Evolutionary conservation across 23 red algal genomes (phyloP), one percentile per base, ranked within the genome.

Genomic region (Chondrus crispus): DNA sequence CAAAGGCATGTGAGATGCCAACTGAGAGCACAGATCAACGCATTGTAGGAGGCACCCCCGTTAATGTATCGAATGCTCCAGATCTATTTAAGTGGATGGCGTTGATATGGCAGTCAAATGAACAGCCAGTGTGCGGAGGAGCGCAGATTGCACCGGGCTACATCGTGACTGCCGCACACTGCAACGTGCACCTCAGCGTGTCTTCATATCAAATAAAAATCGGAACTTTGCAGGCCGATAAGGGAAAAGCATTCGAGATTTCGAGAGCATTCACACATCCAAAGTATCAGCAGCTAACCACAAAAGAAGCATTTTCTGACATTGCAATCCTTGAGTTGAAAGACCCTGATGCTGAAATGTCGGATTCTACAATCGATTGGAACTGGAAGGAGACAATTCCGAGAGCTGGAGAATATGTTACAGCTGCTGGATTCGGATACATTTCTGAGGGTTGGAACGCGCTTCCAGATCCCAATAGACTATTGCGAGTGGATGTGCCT

Each of bases 111-210:
- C 60, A 87, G 66, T 30, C 43, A 48, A 47, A 49, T 24, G 46
- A 36, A 16, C 41, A 46, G 26, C 84, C 84, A 10, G 46, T 93
- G 2, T 93, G 90, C 80, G 81, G 77, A 24, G 90, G 90, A 7
- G 42, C 90, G n/a, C 68, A 76, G 36, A 68, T 93, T 40, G 57
- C 63, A 6, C 14, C 28, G 38, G 66, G 63, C 19, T 85, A 72
- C 36, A 22, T 93, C 24, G 80, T 82, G 29, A 93, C 90, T 3
- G 90, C 90, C 32, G 90, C 90, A 68, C 90, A 93, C 68, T 93
- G 90, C 48, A 20, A 43, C 42, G 90, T 85, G 48, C 78, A 77
- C 22, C 14, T 46, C 48, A 55, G 48, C 33, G 60, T 68, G 42
- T 46, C 40, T 28, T 18, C 12, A 12, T 68, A 60, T 35, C 86